A percentile compares a stretch with the other conserved stretches of the same genome.
phyloP scores from a whole-genome alignment of 23 red algal species.

The Chondrus crispus region DNA sequence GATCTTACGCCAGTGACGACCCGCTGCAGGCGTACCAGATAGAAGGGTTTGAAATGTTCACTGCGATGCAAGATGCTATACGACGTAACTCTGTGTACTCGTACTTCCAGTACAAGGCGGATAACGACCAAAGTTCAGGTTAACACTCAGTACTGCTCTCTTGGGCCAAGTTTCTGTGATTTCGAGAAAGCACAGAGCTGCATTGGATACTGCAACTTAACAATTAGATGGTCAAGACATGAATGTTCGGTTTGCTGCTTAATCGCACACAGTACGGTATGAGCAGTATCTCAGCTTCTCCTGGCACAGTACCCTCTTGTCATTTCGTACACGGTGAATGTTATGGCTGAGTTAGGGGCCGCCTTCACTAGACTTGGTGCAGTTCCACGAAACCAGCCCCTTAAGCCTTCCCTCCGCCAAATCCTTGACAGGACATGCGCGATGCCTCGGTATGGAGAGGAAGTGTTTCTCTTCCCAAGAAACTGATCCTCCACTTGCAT shows the following conservation, averaged over 20 bases:
- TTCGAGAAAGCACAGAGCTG: too few relatives aligned
- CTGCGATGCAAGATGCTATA: constrained; percentile 63
- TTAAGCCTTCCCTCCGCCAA: constrained; percentile 39
- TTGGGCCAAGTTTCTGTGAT: too few relatives aligned
- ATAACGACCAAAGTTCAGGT: background rate
- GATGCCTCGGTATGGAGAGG: constrained; percentile 20
- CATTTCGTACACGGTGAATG: constrained; percentile 69
- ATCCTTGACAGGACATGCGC: constrained; percentile 26
- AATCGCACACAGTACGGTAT: background rate
- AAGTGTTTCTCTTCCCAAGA: background rate
- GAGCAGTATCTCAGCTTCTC: background rate
- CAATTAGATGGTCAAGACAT: background rate
- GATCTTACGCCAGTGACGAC: constrained; percentile 68
- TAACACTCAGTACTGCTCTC: too few relatives aligned
- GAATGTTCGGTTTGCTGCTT: background rate
- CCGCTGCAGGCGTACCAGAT: constrained; percentile 77
- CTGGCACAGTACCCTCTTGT: background rate
- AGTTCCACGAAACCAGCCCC: constrained; percentile 63
- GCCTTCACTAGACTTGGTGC: constrained; percentile 71
- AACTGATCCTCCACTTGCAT: constrained; percentile 80
- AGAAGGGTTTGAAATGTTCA: constrained; percentile 81
- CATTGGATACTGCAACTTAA: background rate
- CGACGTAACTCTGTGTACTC: constrained; percentile 93
- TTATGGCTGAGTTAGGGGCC: constrained; percentile 75
- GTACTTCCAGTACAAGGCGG: constrained; percentile 74